Conservation (phyloP, 176 grass and related monocot genomes). For the Rhynchospora breviuscula region DNA sequence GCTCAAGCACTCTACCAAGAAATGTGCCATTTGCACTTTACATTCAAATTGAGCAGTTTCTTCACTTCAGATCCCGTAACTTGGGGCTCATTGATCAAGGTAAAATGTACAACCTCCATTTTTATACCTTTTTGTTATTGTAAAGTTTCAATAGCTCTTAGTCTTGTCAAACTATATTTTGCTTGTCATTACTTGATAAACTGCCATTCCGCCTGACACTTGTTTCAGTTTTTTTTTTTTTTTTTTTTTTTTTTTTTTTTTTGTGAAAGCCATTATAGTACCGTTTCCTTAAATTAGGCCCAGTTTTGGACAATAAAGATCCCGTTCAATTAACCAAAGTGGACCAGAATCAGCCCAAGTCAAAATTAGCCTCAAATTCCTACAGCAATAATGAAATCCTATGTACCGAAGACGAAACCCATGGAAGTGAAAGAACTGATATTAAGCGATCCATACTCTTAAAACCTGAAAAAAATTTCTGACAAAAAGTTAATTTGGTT, state of each 20-base stretch:
- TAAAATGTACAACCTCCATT: not conserved
- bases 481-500: not conserved
- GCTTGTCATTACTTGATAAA: not conserved
- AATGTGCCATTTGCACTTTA: slow-evolving; percentile 47
- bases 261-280: not conserved
- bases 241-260: no score
- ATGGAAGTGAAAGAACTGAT: not conserved
- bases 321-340: no score
- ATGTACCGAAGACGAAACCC: not conserved
- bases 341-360: not conserved
- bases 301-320: not conserved
- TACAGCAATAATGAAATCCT: not conserved
- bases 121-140: not conserved
- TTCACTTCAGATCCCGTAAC: slow-evolving; percentile 71
- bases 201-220: not conserved
- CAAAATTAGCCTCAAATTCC: not conserved
- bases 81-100: slow-evolving; percentile 16
- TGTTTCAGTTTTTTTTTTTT: no score
- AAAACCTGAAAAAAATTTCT: not conserved
- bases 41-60: slow-evolving; percentile 63
- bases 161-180: no score
- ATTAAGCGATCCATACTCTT: not conserved
- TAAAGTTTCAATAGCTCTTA: no score
- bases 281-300: not conserved
- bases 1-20: slow-evolving; percentile 47